Percentiles rank a stretch among this genome's conserved stretches.
Evolutionary conservation across 345 rosid genomes (phyloP).

Genomic region (Populus simonii): DNA sequence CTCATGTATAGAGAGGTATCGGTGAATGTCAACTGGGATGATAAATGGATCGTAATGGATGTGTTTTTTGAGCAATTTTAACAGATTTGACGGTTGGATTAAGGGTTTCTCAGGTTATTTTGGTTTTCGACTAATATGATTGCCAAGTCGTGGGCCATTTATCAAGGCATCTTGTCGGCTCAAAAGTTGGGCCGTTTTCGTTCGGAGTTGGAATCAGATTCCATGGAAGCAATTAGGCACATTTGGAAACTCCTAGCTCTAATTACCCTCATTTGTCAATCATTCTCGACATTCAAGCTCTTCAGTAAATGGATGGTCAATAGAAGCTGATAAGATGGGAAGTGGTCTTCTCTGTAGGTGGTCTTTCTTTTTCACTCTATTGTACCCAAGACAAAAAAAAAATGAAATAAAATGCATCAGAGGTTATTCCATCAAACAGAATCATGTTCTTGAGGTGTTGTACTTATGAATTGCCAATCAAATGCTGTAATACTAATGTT

Average conservation of each 20-base stretch:
- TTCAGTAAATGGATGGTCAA: neutral
- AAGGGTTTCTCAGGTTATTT: neutral
- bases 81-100: neutral
- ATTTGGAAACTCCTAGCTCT: neutral
- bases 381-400: neutral
- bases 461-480: too few species aligned
- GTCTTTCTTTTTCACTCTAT: neutral
- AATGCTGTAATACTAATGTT: too few species aligned
- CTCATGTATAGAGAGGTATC: neutral
- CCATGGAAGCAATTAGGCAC: neutral
- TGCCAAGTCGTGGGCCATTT: neutral
- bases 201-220: neutral
- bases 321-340: neutral
- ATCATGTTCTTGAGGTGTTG: neutral
- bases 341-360: neutral
- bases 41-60: neutral
- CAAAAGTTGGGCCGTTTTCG: neutral
- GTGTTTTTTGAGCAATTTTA: neutral
- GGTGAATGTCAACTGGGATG: neutral
- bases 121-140: neutral
- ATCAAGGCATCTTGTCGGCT: neutral
- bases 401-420: neutral
- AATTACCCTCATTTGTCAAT: neutral
- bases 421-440: neutral
- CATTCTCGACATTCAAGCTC: neutral